A percentile compares a stretch with the other conserved stretches of the same genome.
Evolutionary conservation across 2,329 filamentous ascomycete genomes (phyloP).

Genomic region (Calonectria leucothoes): DNA sequence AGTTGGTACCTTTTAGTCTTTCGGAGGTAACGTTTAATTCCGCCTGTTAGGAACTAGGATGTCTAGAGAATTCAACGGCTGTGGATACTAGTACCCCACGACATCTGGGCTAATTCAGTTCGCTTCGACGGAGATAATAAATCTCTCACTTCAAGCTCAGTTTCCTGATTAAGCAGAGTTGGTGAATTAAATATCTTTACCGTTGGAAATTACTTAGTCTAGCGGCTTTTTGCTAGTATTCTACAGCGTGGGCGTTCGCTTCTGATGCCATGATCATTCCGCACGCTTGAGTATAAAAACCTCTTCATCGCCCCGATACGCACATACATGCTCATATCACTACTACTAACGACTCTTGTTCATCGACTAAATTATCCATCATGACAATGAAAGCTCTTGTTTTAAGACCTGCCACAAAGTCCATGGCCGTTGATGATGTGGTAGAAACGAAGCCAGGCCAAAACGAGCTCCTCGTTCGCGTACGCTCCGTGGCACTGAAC

Average conservation of each 20-base stretch:
- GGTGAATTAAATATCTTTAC: neutral
- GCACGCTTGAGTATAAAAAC: neutral
- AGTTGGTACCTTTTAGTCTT: no score
- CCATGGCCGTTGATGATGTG: slow-evolving; percentile 26
- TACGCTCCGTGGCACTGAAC: slow-evolving; percentile 42
- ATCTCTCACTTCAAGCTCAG: neutral
- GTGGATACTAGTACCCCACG: neutral
- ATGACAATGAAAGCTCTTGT: slow-evolving; percentile 41
- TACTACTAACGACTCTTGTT: neutral
- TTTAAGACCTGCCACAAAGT: neutral
- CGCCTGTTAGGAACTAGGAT: neutral
- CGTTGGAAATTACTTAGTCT: neutral
- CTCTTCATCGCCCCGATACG: neutral
- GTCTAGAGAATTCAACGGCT: neutral
- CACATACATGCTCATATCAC: no score
- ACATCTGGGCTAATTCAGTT: neutral
- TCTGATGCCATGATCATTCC: neutral
- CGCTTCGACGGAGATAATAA: neutral
- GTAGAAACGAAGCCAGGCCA: slow-evolving; percentile 15
- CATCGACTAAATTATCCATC: neutral
- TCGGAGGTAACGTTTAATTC: neutral
- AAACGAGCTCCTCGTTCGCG: slow-evolving; percentile 35
- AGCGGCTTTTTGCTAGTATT: neutral
- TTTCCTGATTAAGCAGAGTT: neutral
- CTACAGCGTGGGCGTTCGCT: neutral